These are phyloP conservation scores for Wakefieldia striispora DNA, from an alignment of 768 basidiomycete species.

Conservation along the genomic window DNA sequence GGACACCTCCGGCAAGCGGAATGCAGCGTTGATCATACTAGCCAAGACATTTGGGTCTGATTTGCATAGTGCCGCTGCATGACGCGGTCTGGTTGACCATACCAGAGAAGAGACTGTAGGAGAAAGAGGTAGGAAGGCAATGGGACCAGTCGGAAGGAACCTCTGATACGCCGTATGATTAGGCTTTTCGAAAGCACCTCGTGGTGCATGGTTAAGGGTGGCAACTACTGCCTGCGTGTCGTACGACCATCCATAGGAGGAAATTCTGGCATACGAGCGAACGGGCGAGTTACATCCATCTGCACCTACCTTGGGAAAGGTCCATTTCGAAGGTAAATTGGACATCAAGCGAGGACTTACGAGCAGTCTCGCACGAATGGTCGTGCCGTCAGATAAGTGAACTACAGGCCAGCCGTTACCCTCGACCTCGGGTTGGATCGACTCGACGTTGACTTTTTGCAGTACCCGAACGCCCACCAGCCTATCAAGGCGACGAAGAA, in stretches of 20 bases:
- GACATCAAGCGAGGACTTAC: conserved; percentile 40
- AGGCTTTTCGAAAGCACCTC: conserved; percentile 55
- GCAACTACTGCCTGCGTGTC: conserved; percentile 88
- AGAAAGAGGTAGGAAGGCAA: conserved; percentile 91
- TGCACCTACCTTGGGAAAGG: conserved; percentile 70
- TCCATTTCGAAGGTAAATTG: neutral
- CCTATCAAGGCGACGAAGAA: conserved; percentile 37
- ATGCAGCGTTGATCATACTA: conserved; percentile 86
- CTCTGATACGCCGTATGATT: conserved; percentile 90
- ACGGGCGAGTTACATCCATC: conserved; percentile 97
- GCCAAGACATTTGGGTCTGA: conserved; percentile 62
- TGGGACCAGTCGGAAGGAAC: conserved; percentile 92
- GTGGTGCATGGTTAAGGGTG: conserved; percentile 73
- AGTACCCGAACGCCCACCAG: conserved; percentile 57
- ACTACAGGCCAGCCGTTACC: conserved; percentile 79
- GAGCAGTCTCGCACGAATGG: conserved; percentile 69
- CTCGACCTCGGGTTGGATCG: conserved; percentile 50
- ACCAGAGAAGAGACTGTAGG: conserved; percentile 81
- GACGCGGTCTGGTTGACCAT: conserved; percentile 83
- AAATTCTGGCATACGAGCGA: conserved; percentile 77
- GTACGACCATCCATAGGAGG: conserved; percentile 91
- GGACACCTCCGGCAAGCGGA: conserved; percentile 76
- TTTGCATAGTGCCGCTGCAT: conserved; percentile 70
- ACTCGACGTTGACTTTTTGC: conserved; percentile 72
- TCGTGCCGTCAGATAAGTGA: conserved; percentile 63